These are phyloP conservation scores for Tetrahymena elliotti DNA, from an alignment of 73 alveolate species.

Conservation along the genomic window DNA sequence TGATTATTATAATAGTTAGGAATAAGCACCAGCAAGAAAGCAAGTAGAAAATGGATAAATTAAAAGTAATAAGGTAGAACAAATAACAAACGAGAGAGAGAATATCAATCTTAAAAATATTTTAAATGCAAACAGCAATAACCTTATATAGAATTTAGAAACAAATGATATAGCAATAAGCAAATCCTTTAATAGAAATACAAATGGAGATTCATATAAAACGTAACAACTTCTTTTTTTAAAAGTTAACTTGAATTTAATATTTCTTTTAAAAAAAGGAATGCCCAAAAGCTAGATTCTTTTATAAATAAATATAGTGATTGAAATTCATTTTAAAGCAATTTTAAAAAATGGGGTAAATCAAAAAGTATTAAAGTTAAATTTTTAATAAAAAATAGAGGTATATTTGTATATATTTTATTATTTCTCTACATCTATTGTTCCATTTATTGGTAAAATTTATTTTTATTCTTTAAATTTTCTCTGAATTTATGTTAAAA, in stretches of 20 bases:
- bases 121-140: not conserved
- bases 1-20: not conserved
- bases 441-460: no score
- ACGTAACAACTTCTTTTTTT: not conserved
- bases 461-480: no score
- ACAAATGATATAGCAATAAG: not conserved
- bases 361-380: not conserved
- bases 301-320: not conserved
- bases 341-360: not conserved
- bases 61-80: not conserved
- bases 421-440: no score
- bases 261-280: not conserved
- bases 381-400: not conserved
- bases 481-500: no score
- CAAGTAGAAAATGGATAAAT: not conserved
- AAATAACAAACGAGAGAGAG: not conserved
- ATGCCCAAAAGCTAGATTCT: not conserved
- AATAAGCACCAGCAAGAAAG: not conserved
- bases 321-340: not conserved
- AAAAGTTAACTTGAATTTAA: not conserved
- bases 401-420: no score
- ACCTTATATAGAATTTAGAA: not conserved
- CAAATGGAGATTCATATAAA: not conserved
- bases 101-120: not conserved
- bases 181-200: not conserved